Evolutionary conservation across 2,329 filamentous ascomycete species (phyloP).

Genomic region (Colletotrichum shisoi): DNA sequence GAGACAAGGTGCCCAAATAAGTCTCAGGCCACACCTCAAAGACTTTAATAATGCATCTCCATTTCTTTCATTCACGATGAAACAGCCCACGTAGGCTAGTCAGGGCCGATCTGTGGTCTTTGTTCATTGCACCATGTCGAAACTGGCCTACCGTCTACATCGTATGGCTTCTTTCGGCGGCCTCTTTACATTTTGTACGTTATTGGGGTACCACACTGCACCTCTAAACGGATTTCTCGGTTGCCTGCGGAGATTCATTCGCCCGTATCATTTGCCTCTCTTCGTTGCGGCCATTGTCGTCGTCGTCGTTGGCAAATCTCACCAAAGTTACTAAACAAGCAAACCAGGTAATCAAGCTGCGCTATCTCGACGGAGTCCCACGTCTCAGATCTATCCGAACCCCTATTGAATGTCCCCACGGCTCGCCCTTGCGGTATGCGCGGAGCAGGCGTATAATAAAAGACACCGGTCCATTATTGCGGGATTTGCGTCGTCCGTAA

Average conservation of each 20-base stretch:
- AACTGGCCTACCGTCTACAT: slow-evolving; percentile 8
- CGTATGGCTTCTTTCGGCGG: slow-evolving; percentile 2
- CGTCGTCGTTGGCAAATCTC: neutral
- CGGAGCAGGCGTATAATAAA: slow-evolving; percentile 11
- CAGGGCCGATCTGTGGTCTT: slow-evolving; percentile 19
- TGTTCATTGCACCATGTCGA: slow-evolving; percentile 28
- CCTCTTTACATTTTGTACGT: slow-evolving; percentile 23
- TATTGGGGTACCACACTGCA: neutral
- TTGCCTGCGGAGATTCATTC: neutral
- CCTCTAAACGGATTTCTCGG: neutral
- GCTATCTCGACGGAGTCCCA: slow-evolving; percentile 11
- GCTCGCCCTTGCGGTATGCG: slow-evolving; percentile 4
- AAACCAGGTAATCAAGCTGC: slow-evolving; percentile 9
- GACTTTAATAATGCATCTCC: slow-evolving; percentile 22
- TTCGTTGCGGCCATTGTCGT: no score
- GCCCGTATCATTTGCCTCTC: neutral
- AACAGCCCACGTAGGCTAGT: slow-evolving; percentile 35
- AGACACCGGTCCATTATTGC: slow-evolving; percentile 16
- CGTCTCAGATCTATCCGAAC: slow-evolving; percentile 33
- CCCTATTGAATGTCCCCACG: slow-evolving; percentile 24
- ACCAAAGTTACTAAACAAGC: neutral
- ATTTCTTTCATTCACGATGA: slow-evolving; percentile 36
- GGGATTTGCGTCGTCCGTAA: slow-evolving; percentile 26
- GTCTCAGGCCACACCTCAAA: neutral
- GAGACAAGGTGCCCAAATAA: neutral